Conservation (phyloP, 306 rosid genomes). For the Medicago ruthenica region DNA sequence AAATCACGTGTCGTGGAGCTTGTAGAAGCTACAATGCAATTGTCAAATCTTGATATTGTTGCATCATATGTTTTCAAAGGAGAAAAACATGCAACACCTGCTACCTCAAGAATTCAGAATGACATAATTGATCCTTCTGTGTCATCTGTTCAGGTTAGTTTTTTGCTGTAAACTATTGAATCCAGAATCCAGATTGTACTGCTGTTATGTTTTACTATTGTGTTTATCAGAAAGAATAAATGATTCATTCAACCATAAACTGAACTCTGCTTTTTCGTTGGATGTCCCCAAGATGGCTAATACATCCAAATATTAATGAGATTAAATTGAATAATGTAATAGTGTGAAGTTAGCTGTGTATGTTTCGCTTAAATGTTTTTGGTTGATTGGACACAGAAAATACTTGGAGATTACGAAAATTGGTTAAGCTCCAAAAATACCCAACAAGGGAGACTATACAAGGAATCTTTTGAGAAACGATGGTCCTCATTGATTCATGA, state of each 20-base stretch:
- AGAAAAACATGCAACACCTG: conserved; percentile 61
- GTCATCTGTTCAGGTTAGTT: conserved; percentile 72
- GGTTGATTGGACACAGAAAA: conserved; percentile 55
- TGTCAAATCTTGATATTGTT: conserved; percentile 84
- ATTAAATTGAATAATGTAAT: conserved; percentile 16
- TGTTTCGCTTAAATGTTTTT: conserved; percentile 37
- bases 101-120: conserved; percentile 78
- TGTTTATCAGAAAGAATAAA: conserved; percentile 31
- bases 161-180: conserved; percentile 22
- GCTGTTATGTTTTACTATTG: conserved; percentile 16
- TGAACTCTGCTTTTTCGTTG: conserved; percentile 30
- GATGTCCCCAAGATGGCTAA: conserved; percentile 35
- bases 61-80: conserved; percentile 79
- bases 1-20: conserved; percentile 76
- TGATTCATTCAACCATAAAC: conserved; percentile 20
- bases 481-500: conserved; percentile 64
- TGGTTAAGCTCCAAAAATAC: conserved; percentile 74
- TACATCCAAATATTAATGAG: conserved; percentile 13
- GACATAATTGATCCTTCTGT: conserved; percentile 77
- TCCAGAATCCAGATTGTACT: conserved; percentile 26
- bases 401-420: conserved; percentile 67
- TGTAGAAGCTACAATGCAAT: conserved; percentile 69
- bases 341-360: neutral
- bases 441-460: conserved; percentile 71
- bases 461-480: conserved; percentile 67